Evolutionary conservation across 768 basidiomycete genomes (phyloP).

Genomic region (Fistulinella prunicolor): DNA sequence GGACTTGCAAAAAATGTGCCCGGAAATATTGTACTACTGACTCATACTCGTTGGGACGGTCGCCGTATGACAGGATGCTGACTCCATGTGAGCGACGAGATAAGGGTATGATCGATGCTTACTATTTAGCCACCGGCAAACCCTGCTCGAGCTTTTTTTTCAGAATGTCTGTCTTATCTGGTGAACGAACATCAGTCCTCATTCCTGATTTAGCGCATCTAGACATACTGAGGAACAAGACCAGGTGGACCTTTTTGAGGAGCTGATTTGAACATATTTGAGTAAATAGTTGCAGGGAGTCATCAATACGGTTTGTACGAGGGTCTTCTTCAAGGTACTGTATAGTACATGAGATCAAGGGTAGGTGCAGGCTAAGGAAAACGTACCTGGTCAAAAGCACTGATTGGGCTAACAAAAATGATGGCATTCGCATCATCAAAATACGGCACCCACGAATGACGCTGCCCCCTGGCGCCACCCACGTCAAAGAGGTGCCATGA

Average conservation of each 20-base stretch:
- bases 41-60: constrained; percentile 78
- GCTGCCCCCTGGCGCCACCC: constrained; percentile 67
- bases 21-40: constrained; percentile 84
- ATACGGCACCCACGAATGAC: constrained; percentile 73
- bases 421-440: constrained; percentile 72
- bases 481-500: constrained; percentile 75
- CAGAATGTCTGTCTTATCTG: constrained; percentile 79
- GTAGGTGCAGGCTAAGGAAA: neutral
- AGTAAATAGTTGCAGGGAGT: constrained; percentile 85
- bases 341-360: neutral
- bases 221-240: constrained; percentile 55
- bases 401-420: constrained; percentile 76
- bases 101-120: constrained; percentile 23
- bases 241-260: constrained; percentile 64
- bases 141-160: constrained; percentile 68
- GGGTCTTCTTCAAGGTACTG: constrained; percentile 88
- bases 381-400: constrained; percentile 71
- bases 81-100: constrained; percentile 7
- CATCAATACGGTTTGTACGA: constrained; percentile 80
- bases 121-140: constrained; percentile 78
- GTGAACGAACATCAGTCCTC: neutral
- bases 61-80: constrained; percentile 80
- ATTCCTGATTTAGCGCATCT: neutral
- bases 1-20: constrained; percentile 79
- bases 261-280: constrained; percentile 81